phyloP scores from a whole-genome alignment of 306 rosid species.

The Quercus bicolor region DNA sequence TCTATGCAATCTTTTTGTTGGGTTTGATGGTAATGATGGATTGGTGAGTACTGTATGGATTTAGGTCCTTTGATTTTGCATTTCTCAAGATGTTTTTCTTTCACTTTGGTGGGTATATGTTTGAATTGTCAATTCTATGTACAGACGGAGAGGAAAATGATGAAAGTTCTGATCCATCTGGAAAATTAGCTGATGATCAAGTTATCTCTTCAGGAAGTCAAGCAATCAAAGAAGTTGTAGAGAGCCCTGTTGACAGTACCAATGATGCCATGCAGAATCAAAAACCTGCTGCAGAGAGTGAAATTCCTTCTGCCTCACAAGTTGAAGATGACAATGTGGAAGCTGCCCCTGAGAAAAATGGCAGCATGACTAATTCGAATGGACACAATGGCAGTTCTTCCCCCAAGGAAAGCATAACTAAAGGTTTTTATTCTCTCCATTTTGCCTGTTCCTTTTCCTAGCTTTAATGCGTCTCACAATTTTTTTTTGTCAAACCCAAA shows the following conservation, averaged over 20 bases:
- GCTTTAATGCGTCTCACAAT: slow-evolving; percentile 3
- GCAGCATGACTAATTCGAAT: slow-evolving; percentile 25
- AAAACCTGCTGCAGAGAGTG: slow-evolving; percentile 22
- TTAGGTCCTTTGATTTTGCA: neutral
- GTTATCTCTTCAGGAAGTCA: slow-evolving; percentile 16
- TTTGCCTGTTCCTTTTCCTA: slow-evolving; percentile 13
- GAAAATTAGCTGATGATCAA: slow-evolving; percentile 18
- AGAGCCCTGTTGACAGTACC: slow-evolving; percentile 13
- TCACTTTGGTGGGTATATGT: neutral
- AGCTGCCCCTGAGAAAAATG: slow-evolving; percentile 31
- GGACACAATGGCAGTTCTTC: slow-evolving; percentile 29
- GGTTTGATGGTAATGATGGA: neutral
- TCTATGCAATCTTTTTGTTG: neutral
- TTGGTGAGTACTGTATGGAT: neutral
- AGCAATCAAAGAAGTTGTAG: slow-evolving; percentile 16
- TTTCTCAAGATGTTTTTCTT: neutral
- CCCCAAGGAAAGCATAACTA: slow-evolving; percentile 30
- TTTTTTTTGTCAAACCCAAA: slow-evolving; percentile 12
- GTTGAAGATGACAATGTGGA: slow-evolving; percentile 31
- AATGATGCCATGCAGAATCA: slow-evolving; percentile 15
- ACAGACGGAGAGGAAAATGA: slow-evolving; percentile 7
- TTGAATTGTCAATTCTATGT: neutral
- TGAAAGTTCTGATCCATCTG: slow-evolving; percentile 16
- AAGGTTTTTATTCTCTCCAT: slow-evolving; percentile 35
- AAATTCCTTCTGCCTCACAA: slow-evolving; percentile 33